Evolutionary conservation across 768 basidiomycete species (phyloP), one percentile per base, ranked within the genome.

Genomic region (Chlorophyllum brunneum): DNA sequence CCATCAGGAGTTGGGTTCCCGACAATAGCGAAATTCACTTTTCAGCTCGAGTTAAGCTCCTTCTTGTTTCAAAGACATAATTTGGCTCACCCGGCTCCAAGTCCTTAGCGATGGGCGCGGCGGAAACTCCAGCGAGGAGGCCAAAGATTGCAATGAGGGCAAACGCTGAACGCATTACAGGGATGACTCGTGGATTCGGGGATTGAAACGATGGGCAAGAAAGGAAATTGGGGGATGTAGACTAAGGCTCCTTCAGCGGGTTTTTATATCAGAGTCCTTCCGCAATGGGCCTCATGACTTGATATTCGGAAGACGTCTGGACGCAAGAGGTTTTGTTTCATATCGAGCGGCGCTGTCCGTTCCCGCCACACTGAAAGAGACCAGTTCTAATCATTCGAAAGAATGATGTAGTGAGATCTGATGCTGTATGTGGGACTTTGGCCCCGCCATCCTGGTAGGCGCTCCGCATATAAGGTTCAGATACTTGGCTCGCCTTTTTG

Each of bases 261-360:
- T n/a, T 40, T 49, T 50, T 50, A 50, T 50, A 40, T 31, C 20
- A 11, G 45, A 20, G 22, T 2, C 8, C 16, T 47, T 34, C 45
- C 27, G 23, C 8, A 33, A 29, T 23, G 39, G 48, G 37, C 18
- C 48, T 31, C 38, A 39, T 23, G 36, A 18, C n/a, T 30, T 30
- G 48, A 39, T 50, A 15, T 50, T 18, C 29, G 48, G 39, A 40
- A 50, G 38, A 10, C 18, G 20, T n/a, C 27, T 31, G 27, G n/a
- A n/a, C n/a, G n/a, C n/a, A n/a, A n/a, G n/a, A n/a, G 37, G 23
- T 26, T 18, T n/a, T 40, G 38, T 50, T 50, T 50, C 48, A 50
- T 30, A 31, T 31, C 31, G 27, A 41, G 16, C 15, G 18, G 36
- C 16, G 20, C 18, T 41, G 38, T 29, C 24, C 27, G 18, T 29